phyloP scores from a whole-genome alignment of 176 grass and related monocot genomes.

The Alloteropsis semialata region DNA sequence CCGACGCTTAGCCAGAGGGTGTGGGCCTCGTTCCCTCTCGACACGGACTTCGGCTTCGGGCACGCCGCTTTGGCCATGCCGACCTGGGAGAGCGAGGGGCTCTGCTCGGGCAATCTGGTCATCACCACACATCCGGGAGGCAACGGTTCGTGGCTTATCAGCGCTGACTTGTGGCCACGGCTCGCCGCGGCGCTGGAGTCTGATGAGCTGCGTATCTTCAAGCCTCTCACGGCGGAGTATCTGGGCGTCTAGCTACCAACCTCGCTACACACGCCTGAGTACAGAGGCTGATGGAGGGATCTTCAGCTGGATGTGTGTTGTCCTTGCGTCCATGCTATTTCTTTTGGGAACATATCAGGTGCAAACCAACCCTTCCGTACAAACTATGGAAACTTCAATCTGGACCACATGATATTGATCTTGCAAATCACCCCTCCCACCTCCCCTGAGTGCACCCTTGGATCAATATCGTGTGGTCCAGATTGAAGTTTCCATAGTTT shows the following conservation, averaged over 20 bases:
- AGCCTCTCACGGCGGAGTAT: background rate
- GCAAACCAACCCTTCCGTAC: too few species aligned
- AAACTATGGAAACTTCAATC: too few species aligned
- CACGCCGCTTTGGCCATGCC: conserved; percentile 27
- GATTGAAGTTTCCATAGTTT: too few species aligned
- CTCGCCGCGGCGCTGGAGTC: conserved; percentile 15
- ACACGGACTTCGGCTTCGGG: conserved; percentile 51
- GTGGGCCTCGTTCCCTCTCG: conserved; percentile 18
- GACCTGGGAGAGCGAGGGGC: background rate
- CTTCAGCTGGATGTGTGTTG: too few species aligned
- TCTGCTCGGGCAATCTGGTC: conserved; percentile 9
- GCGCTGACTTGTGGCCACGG: conserved; percentile 18
- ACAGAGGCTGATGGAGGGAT: too few species aligned
- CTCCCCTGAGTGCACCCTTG: too few species aligned
- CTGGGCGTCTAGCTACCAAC: conserved; percentile 16
- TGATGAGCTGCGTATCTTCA: background rate
- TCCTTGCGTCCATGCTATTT: too few species aligned
- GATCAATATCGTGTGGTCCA: too few species aligned
- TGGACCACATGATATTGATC: too few species aligned
- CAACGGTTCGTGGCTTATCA: conserved; percentile 31
- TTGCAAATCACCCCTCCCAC: too few species aligned
- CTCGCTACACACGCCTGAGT: too few species aligned
- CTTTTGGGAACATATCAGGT: too few species aligned
- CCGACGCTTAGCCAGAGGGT: background rate
- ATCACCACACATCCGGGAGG: conserved; percentile 12